Percentiles rank a stretch among this genome's conserved stretches.
Evolutionary conservation across 768 basidiomycete genomes (phyloP).

Genomic region (Mrakia gelida): DNA sequence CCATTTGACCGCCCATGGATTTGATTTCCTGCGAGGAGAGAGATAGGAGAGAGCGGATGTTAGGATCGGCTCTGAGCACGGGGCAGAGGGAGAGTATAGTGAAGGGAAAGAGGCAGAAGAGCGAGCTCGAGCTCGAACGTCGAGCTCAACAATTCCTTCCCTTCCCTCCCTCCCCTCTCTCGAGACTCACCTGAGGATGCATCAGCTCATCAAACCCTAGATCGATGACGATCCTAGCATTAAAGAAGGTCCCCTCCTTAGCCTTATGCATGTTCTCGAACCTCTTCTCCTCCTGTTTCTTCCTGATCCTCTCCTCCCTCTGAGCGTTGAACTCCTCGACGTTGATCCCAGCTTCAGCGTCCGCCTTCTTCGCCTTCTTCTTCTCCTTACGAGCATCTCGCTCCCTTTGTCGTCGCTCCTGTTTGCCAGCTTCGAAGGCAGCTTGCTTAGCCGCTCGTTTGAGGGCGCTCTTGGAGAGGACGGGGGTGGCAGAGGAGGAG

Average conservation of each 20-base stretch:
- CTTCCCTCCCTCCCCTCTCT: neutral
- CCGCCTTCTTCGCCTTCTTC: slow-evolving; percentile 2
- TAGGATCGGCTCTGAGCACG: too few species aligned
- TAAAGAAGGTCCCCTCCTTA: slow-evolving; percentile 36
- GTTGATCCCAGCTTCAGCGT: slow-evolving; percentile 9
- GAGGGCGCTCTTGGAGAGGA: neutral
- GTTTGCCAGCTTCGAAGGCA: neutral
- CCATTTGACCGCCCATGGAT: slow-evolving; percentile 82
- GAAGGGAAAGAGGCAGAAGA: neutral
- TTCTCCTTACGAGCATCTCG: neutral
- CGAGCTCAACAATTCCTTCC: neutral
- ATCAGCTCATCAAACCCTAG: slow-evolving; percentile 89
- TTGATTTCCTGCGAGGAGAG: slow-evolving; percentile 65
- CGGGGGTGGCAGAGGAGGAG: neutral
- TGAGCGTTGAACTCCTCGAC: slow-evolving; percentile 17
- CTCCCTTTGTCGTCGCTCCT: neutral
- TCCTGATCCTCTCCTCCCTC: slow-evolving; percentile 43
- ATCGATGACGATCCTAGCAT: slow-evolving; percentile 55
- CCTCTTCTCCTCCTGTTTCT: slow-evolving; percentile 41
- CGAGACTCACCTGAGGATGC: slow-evolving; percentile 45
- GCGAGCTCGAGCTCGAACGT: neutral
- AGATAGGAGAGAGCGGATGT: neutral
- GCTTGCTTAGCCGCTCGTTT: neutral
- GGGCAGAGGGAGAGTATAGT: neutral
- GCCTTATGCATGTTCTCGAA: slow-evolving; percentile 41